These are phyloP conservation scores for grape (Vitis vinifera) DNA, from an alignment of 164 flowering plant genomes.

Conservation along the genomic window DNA sequence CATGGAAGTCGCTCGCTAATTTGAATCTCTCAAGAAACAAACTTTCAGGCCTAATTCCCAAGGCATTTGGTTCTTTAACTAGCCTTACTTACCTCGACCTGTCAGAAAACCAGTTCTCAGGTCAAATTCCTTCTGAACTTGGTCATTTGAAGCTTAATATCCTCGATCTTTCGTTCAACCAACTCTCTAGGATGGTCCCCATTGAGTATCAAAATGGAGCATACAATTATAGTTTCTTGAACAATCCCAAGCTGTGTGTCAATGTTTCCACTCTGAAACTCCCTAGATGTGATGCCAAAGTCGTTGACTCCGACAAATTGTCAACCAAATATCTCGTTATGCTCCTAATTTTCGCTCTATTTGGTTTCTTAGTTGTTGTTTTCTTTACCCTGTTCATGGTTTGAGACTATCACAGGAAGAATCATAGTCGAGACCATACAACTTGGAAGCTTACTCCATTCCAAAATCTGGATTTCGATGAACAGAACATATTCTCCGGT, in stretches of 20 bases:
- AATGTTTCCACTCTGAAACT: conserved; percentile 18
- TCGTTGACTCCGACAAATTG: conserved; percentile 10
- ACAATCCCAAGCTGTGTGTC: conserved; percentile 66
- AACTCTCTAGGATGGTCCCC: conserved; percentile 66
- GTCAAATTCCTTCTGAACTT: conserved; percentile 59
- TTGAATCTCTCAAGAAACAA: conserved; percentile 33
- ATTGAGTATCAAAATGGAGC: conserved; percentile 43
- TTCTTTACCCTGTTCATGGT: conserved; percentile 20
- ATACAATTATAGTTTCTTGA: conserved; percentile 56
- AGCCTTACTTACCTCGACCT: conserved; percentile 51
- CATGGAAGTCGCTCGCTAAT: too few species aligned
- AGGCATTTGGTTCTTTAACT: conserved; percentile 37
- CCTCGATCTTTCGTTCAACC: conserved; percentile 73
- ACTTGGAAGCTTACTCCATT: too few species aligned
- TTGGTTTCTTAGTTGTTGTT: conserved; percentile 15
- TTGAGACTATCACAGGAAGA: too few species aligned
- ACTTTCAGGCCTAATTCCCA: conserved; percentile 66
- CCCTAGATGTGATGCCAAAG: conserved; percentile 23
- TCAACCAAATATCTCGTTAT: conserved; percentile 35
- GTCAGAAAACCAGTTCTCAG: conserved; percentile 62
- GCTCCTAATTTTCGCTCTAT: conserved; percentile 26
- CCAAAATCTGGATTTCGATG: too few species aligned
- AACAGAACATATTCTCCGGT: too few species aligned
- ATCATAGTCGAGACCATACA: too few species aligned
- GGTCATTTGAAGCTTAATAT: conserved; percentile 32